A percentile compares a stretch with the other conserved stretches of the same genome.
phyloP scores from a whole-genome alignment of 2,329 filamentous ascomycete species.

The Myotisia sp. region DNA sequence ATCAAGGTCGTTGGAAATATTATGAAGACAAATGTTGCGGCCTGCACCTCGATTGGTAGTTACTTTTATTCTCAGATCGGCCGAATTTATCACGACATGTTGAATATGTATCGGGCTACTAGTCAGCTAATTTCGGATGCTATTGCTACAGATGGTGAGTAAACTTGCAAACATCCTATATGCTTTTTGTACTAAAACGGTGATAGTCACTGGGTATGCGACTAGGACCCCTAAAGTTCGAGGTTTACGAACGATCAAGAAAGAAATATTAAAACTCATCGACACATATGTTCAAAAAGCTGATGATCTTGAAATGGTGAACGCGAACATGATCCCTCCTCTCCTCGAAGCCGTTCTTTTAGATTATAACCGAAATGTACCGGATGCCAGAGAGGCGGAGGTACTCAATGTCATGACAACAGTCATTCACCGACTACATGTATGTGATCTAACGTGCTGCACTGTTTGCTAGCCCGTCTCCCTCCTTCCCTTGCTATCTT shows the following conservation, averaged over 20 bases:
- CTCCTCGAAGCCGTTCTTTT: slow-evolving; percentile 84
- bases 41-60: slow-evolving; percentile 85
- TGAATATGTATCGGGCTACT: slow-evolving; percentile 97
- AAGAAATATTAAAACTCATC: slow-evolving; percentile 95
- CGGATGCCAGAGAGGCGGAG: slow-evolving; percentile 88
- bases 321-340: slow-evolving; percentile 87
- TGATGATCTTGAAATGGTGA: slow-evolving; percentile 86
- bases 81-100: slow-evolving; percentile 94
- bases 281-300: slow-evolving; percentile 98
- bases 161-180: slow-evolving; percentile 1
- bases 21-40: slow-evolving; percentile 99
- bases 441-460: too few species aligned
- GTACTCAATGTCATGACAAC: slow-evolving; percentile 96
- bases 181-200: slow-evolving; percentile 11
- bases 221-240: slow-evolving; percentile 96
- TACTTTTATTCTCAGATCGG: slow-evolving; percentile 99
- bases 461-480: too few species aligned
- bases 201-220: slow-evolving; percentile 58
- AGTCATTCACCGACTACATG: slow-evolving; percentile 89
- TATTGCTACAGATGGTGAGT: slow-evolving; percentile 63
- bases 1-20: slow-evolving; percentile 99
- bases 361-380: slow-evolving; percentile 94
- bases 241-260: slow-evolving; percentile 93
- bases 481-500: slow-evolving; percentile 34
- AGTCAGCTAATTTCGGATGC: slow-evolving; percentile 90